Evolutionary conservation across 139 green algal species (phyloP).

Genomic region (Picochlorum costavermella): DNA sequence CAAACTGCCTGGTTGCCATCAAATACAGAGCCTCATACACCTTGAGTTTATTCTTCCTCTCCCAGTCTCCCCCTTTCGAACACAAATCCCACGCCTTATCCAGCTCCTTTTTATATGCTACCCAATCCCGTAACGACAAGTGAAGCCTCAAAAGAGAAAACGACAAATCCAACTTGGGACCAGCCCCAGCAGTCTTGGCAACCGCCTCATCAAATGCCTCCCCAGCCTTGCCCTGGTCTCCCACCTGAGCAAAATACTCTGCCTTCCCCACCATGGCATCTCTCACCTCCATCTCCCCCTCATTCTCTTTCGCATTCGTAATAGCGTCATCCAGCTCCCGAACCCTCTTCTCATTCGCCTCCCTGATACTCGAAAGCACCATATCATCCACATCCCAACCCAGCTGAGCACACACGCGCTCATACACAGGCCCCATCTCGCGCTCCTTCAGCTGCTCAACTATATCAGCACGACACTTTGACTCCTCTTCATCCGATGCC

Average conservation of each 20-base stretch:
- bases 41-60: constrained; percentile 98
- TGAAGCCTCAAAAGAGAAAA: constrained; percentile 78
- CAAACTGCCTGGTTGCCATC: constrained; percentile 80
- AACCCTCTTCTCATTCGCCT: constrained; percentile 43
- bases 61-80: constrained; percentile 91
- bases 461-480: constrained; percentile 35
- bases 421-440: constrained; percentile 61
- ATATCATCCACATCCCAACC: constrained; percentile 45
- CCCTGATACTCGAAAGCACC: constrained; percentile 47
- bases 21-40: constrained; percentile 92
- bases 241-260: constrained; percentile 68
- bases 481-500: background rate
- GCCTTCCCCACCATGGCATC: constrained; percentile 84
- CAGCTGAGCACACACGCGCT: constrained; percentile 58
- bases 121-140: constrained; percentile 73
- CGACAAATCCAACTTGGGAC: constrained; percentile 88
- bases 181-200: constrained; percentile 79
- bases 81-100: constrained; percentile 61
- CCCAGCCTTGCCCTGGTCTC: constrained; percentile 61
- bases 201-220: constrained; percentile 65
- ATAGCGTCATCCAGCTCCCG: constrained; percentile 61
- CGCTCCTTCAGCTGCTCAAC: constrained; percentile 38
- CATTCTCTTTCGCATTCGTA: constrained; percentile 84
- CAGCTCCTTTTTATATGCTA: constrained; percentile 59
- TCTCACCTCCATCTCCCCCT: constrained; percentile 90